Percentiles rank a stretch among this genome's conserved stretches.
These are phyloP conservation scores for Pistacia integerrima DNA, from an alignment of 345 rosid species.

Conservation along the genomic window DNA sequence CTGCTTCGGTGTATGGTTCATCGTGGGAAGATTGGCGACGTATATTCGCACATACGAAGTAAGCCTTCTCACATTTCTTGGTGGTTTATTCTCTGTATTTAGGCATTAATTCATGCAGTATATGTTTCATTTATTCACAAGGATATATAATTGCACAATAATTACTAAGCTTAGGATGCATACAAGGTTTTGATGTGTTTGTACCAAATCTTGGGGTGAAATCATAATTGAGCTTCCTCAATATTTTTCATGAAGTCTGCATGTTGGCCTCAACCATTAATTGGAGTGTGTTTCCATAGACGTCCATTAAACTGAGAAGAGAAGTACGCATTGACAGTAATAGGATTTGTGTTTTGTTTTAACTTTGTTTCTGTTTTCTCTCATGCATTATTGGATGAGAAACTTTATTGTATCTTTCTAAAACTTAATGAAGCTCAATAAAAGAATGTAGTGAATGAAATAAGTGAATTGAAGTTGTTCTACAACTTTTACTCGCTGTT, in stretches of 20 bases:
- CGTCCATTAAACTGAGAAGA: too few relatives aligned
- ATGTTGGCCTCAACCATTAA: background rate
- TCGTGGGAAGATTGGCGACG: constrained; percentile 79
- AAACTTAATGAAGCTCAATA: background rate
- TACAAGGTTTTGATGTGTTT: background rate
- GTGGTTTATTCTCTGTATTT: background rate
- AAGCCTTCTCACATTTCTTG: constrained; percentile 20
- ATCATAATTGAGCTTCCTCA: background rate
- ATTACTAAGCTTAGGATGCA: background rate
- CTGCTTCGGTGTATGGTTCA: constrained; percentile 71
- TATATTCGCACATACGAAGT: constrained; percentile 61
- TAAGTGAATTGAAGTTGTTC: background rate
- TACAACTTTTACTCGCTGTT: background rate
- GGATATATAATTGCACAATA: background rate
- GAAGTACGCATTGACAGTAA: background rate
- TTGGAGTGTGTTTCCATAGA: too few relatives aligned
- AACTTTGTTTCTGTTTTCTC: background rate
- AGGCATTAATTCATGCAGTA: background rate
- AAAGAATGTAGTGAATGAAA: background rate
- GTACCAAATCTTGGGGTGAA: background rate
- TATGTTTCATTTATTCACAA: background rate
- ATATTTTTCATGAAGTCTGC: background rate
- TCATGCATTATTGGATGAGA: background rate
- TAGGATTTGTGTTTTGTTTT: background rate
- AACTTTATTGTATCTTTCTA: background rate